A percentile compares a stretch with the other conserved stretches of the same genome.
These are phyloP conservation scores for Ogataea thermomethanolica DNA, from an alignment of 805 yeast genomes.

Conservation along the genomic window DNA sequence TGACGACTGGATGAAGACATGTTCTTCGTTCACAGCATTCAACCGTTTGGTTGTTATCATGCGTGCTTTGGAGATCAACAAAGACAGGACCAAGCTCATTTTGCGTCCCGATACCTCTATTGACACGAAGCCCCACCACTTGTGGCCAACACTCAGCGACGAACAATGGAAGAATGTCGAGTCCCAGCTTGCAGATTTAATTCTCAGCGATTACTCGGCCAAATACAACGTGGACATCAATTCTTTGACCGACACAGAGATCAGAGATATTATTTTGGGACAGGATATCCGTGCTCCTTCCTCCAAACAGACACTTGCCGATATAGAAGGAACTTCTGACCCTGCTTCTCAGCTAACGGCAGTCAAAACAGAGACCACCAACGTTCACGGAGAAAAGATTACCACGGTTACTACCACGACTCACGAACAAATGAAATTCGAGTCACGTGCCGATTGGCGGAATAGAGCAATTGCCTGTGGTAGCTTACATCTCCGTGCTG, in stretches of 20 bases:
- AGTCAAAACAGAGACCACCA: constrained; percentile 75
- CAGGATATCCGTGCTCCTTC: constrained; percentile 93
- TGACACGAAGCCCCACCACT: constrained; percentile 68
- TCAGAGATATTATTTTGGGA: constrained; percentile 89
- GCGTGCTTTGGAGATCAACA: constrained; percentile 75
- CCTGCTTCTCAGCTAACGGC: constrained; percentile 58
- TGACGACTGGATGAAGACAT: constrained; percentile 87
- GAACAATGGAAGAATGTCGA: constrained; percentile 94
- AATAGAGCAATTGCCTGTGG: constrained; percentile 76
- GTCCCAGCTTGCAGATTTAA: constrained; percentile 80
- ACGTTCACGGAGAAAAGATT: constrained; percentile 95
- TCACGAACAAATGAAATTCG: constrained; percentile 80
- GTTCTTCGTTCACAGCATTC: constrained; percentile 90
- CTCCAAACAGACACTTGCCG: constrained; percentile 76
- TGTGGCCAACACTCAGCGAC: constrained; percentile 88
- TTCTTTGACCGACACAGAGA: constrained; percentile 87
- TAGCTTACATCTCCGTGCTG: constrained; percentile 67
- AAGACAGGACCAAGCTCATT: constrained; percentile 71
- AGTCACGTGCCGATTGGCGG: constrained; percentile 90
- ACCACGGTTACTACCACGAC: constrained; percentile 88
- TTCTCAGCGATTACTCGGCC: constrained; percentile 78
- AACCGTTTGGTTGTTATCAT: constrained; percentile 80
- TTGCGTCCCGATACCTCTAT: constrained; percentile 72
- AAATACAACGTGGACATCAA: constrained; percentile 83
- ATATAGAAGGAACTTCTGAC: constrained; percentile 52